Conservation (phyloP, 805 yeast genomes). For the Candida railenensis region DNA sequence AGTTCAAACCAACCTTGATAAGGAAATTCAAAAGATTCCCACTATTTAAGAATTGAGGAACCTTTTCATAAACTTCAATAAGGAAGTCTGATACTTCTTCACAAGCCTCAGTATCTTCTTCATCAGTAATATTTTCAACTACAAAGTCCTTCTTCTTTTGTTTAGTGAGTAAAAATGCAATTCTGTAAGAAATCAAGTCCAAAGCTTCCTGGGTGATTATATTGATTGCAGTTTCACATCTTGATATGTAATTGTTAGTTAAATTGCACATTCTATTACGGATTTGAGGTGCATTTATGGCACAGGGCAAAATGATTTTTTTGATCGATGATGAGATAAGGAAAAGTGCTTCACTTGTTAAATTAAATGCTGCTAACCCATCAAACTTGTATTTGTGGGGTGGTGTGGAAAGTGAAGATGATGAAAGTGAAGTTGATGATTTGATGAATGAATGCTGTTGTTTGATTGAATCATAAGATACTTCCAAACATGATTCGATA, state of each 20-base stretch:
- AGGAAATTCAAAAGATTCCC: conserved; percentile 52
- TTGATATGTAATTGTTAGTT: conserved; percentile 58
- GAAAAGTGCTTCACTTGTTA: conserved; percentile 58
- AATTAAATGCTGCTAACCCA: conserved; percentile 50
- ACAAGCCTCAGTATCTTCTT: conserved; percentile 73
- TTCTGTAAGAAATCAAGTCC: conserved; percentile 49
- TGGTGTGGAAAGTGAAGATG: conserved; percentile 29
- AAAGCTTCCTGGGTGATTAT: conserved; percentile 60
- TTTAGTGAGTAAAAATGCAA: conserved; percentile 47
- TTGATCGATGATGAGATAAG: conserved; percentile 71
- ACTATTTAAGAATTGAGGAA: conserved; percentile 33
- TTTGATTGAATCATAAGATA: conserved; percentile 50
- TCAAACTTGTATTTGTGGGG: neutral
- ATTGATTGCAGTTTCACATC: conserved; percentile 66
- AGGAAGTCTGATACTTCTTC: conserved; percentile 58
- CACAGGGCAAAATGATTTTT: conserved; percentile 72
- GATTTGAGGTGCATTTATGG: conserved; percentile 55
- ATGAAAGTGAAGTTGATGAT: conserved; percentile 8
- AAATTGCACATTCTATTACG: conserved; percentile 59
- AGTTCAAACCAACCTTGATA: conserved; percentile 54
- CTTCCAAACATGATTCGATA: conserved; percentile 73
- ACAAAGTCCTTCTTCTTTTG: conserved; percentile 76
- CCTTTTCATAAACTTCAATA: conserved; percentile 37
- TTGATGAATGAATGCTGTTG: conserved; percentile 32
- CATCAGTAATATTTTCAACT: conserved; percentile 37